Conservation (phyloP, 306 rosid genomes). For the Prunus kanzakura region DNA sequence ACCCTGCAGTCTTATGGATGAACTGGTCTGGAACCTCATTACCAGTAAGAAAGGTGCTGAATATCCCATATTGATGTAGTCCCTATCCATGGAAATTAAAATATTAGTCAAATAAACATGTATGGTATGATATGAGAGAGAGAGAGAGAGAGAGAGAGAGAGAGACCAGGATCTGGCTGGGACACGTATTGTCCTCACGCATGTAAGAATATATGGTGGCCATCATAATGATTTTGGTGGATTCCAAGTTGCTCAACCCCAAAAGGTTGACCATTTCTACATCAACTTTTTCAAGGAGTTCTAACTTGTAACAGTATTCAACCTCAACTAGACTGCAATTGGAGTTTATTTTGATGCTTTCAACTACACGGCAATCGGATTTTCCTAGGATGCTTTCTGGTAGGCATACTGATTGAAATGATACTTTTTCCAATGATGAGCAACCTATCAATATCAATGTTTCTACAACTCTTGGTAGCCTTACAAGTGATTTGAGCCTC, state of each 20-base stretch:
- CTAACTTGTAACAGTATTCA: not conserved
- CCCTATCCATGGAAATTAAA: not conserved
- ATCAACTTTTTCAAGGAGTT: not conserved
- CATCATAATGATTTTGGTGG: not conserved
- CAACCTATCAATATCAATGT: rapidly evolving
- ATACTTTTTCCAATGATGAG: not conserved
- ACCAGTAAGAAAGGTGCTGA: not conserved
- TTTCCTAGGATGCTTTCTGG: not conserved
- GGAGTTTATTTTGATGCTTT: rapidly evolving
- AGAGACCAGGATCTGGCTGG: not conserved
- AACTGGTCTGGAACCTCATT: not conserved
- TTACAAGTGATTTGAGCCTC: no score
- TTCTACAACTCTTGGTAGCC: no score
- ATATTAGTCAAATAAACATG: not conserved
- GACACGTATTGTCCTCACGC: no score
- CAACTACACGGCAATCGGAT: no score
- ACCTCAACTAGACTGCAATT: not conserved
- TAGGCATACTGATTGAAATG: not conserved
- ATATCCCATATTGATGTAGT: not conserved
- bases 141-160: not conserved
- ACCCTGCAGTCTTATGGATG: not conserved
- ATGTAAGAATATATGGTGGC: no score
- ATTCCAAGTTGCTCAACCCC: not conserved
- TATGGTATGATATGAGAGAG: not conserved
- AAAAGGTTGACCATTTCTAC: not conserved